Evolutionary conservation across 805 yeast genomes (phyloP), one percentile per base, ranked within the genome.

Genomic region (Wickerhamiella musiphila): DNA sequence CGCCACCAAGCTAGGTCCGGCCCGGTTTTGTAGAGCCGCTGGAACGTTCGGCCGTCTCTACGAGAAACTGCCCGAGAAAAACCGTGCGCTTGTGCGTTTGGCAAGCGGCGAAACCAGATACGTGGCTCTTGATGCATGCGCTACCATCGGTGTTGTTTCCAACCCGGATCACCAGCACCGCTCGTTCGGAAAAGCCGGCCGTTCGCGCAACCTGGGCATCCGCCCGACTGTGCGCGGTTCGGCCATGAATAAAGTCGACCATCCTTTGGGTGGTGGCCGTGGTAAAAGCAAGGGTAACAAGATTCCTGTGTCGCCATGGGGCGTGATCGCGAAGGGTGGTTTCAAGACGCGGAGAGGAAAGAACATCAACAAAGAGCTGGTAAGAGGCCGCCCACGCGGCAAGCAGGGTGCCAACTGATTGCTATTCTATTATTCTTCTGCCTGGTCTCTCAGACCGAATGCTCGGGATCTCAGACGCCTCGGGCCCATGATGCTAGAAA

Each of bases 181-280:
- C 41, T 68, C 78, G 37, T 69, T 82, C 60, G 98, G 98, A 66
- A 90, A 90, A 56, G 98, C 98, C 16, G 98, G 98, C 49, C 72
- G 95, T 57, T 65, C 76, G 33, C 75, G 98, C 54, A 76, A 83
- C 65, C 63, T 78, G 52, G 98, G 96, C 41, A 74, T 77, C 49
- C 73, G 96, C 57, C 98, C 98, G 23, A 71, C 75, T 32, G 95
- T 84, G 24, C 77, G 98, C 64, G 98, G 98, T 69, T 79, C 82
- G 46, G 96, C 98, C 31, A 82, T 81, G 94, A 90, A 90, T 60
- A 90, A 90, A 42, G 71, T 74, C 53, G 95, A 90, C 58, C 98
- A 90, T 63, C 98, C 98, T 43, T 84, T 82, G 51, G 98, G 98
- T 66, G 98, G 98, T 75, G 98, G 98, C 61, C 75, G 98, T 68